Base-by-base conservation (phyloP, 2,329 filamentous ascomycete genomes). In the Coniochaeta ligniaria region DNA sequence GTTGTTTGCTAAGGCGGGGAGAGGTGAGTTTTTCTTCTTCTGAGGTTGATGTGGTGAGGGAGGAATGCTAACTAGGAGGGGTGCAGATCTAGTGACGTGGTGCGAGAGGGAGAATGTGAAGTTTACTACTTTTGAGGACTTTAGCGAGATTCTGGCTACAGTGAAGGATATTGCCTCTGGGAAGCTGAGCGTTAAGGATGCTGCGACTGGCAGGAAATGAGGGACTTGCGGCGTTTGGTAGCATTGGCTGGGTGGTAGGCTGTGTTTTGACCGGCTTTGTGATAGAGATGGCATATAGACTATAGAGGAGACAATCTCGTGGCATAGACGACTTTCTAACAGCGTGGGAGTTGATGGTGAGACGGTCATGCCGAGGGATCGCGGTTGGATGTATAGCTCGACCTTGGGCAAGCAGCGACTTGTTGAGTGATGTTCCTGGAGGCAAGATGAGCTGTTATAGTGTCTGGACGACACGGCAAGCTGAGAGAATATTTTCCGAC, bases 1-100 rank as follows among this genome's bases (percentile, higher is more conserved):
- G 59, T 80, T 98, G 38, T 98, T 98, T 70, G 94, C 94, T 59
- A 97, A 97, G 81, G 88, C 90, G 65, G 94, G 92, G 24, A 87
- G 91, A 73, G 91, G 90, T 92, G 78, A 68, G 81, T 70, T 57
- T 43, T 33, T 31, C n/a, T n/a, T n/a, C n/a, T 20, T n/a, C 12
- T 54, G 43, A 31, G 22, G 38, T 6, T 43, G 41, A 54, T n/a
- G 33, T 55, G 58, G 41, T 50, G 3, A 38, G 14, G 20, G n/a
- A 2, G 6, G 20, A 24, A 24, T 24, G 26, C 14, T 52, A n/a
- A 26, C 47, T 3, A 3, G n/a, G 16, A 9, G 14, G 47, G 2
- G 2, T 0, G 45, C 35, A 92, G 92, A 98, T 74, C 83, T 98
- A 60, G 89, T 97, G 64, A 86, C 83, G 16, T 97, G 91, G 77